Conservation (phyloP, 345 rosid species). For the Turritis glabra region DNA sequence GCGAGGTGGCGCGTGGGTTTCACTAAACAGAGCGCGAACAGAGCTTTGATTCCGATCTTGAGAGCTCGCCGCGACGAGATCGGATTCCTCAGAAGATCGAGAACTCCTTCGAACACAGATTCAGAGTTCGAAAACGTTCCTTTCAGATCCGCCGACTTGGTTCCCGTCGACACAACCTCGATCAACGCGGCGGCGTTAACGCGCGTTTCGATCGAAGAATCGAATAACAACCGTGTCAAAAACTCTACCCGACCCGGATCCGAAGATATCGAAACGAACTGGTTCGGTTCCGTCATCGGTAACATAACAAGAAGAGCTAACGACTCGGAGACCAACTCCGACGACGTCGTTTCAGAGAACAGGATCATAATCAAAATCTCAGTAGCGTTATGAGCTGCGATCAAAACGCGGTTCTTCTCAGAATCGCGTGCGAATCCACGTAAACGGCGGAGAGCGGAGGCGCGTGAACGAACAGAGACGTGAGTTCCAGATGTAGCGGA, state of each 20-base stretch:
- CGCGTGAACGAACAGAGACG: conserved; percentile 49
- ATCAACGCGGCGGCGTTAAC: conserved; percentile 74
- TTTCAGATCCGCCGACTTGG: conserved; percentile 61
- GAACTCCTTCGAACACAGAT: conserved; percentile 67
- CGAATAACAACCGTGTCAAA: conserved; percentile 56
- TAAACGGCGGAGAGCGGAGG: conserved; percentile 74
- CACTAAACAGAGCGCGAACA: conserved; percentile 68
- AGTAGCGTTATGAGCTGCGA: conserved; percentile 56
- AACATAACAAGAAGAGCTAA: conserved; percentile 66
- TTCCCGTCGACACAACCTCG: conserved; percentile 66
- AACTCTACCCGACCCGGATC: conserved; percentile 46
- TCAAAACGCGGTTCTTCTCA: conserved; percentile 69
- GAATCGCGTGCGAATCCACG: conserved; percentile 85
- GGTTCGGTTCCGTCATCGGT: conserved; percentile 60
- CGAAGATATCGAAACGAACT: conserved; percentile 48
- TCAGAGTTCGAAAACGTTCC: conserved; percentile 49
- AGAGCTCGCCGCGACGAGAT: conserved; percentile 54
- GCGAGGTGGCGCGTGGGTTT: conserved; percentile 77
- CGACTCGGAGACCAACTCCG: conserved; percentile 61
- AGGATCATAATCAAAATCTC: conserved; percentile 44
- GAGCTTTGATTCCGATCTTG: conserved; percentile 67
- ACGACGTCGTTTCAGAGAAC: conserved; percentile 41
- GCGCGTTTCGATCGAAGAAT: conserved; percentile 64
- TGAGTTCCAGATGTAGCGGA: conserved; percentile 40
- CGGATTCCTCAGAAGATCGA: conserved; percentile 51